Conservation (phyloP, 805 yeast genomes). For the Lachancea dasiensis region DNA sequence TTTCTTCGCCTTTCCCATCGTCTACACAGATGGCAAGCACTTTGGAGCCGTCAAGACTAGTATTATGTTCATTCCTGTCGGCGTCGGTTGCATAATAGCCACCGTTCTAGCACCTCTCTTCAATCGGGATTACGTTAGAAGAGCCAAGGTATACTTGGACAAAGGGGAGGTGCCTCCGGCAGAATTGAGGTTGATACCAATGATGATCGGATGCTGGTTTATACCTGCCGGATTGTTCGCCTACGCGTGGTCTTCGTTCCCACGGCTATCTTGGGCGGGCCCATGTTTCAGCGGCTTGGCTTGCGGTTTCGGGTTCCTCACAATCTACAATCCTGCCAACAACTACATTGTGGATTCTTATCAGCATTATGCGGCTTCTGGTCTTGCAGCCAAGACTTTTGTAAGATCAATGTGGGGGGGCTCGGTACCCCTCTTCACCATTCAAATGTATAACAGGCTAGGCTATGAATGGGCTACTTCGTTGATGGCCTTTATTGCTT, state of each 20-base stretch:
- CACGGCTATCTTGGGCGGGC: conserved; percentile 48
- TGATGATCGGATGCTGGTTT: conserved; percentile 55
- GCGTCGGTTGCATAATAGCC: conserved; percentile 46
- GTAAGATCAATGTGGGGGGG: conserved; percentile 47
- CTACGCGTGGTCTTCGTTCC: conserved; percentile 52
- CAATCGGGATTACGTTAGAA: conserved; percentile 43
- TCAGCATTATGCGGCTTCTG: conserved; percentile 57
- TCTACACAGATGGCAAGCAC: conserved; percentile 50
- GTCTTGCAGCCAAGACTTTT: conserved; percentile 52
- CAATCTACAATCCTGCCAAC: conserved; percentile 59
- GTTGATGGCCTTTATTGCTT: conserved; percentile 47
- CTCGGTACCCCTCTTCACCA: conserved; percentile 46
- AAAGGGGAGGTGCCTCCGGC: conserved; percentile 49
- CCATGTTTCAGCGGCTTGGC: conserved; percentile 50
- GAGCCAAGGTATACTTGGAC: conserved; percentile 42
- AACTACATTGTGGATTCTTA: conserved; percentile 60
- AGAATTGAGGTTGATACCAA: conserved; percentile 48
- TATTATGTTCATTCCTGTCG: conserved; percentile 53
- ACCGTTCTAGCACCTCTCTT: conserved; percentile 39
- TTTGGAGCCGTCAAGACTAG: conserved; percentile 52
- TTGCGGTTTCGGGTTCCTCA: conserved; percentile 48
- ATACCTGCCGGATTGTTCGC: conserved; percentile 50
- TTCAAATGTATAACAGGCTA: conserved; percentile 49
- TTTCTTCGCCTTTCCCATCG: conserved; percentile 58
- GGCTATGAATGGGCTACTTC: conserved; percentile 55